Base-by-base conservation (phyloP, 1,284 basidiomycete species). In the Phaffia rhodozyma region DNA sequence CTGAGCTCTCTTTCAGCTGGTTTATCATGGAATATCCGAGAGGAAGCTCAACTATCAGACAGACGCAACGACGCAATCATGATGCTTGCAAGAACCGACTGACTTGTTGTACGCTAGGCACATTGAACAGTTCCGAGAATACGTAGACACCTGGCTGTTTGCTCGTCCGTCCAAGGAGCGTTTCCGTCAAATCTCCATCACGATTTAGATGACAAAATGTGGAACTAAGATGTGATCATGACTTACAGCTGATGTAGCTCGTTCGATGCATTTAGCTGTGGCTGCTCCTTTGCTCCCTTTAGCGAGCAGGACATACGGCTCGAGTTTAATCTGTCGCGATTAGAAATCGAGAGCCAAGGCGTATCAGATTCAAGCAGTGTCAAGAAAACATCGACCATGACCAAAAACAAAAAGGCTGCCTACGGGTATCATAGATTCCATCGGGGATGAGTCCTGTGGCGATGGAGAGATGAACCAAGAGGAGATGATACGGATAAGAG, bases 101-200 rank as follows among this genome's bases (percentile, higher is more conserved):
- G 70, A 89, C 91, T 76, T 93, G 86, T 71, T 86, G 83, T 55
- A 97, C 86, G 69, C 85, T 89, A 0, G 85, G 82, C 32, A 87
- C 75, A 52, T 90, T 86, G 55, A 97, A 77, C 61, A 97, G 78
- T 75, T 97, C 92, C 1, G 84, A 82, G 71, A 97, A 97, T 64
- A 91, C 86, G 74, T 89, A 96, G 51, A 93, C 86, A 21, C 91
- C 92, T 9, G 85, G 84, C 75, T 77, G 65, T 6, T 27, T 29
- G 1, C 25, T 5, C 5, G 23, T 48, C 48, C 53, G 25, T 20
- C 16, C 13, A 27, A 50, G 16, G 20, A n/a, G 16, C 1, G 16
- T 18, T 2, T 7, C 20, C 32, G 34, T 71, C 66, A 72, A 11
- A 16, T 11, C 38, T 7, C 16, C 16, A 43, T 43, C 13, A 43